These are phyloP conservation scores for Brassica balearica DNA, from an alignment of 441 rosid species.

Conservation along the genomic window DNA sequence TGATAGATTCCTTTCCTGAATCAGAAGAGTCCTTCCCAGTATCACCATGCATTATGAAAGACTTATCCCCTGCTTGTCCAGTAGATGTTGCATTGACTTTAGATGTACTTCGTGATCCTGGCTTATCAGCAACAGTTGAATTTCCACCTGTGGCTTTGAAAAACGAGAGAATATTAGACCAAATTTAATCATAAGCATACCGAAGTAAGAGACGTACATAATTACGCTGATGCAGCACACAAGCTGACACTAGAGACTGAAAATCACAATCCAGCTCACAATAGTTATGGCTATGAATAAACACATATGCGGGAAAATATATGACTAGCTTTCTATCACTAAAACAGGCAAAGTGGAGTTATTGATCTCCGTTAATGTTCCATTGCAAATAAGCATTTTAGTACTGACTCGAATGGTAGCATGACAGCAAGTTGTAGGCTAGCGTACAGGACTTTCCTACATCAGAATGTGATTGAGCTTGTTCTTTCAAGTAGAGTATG, in stretches of 20 bases:
- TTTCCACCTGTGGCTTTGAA: slow-evolving; percentile 70
- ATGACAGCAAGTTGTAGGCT: slow-evolving; percentile 10
- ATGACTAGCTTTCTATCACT: slow-evolving; percentile 26
- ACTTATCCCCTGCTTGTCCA: slow-evolving; percentile 55
- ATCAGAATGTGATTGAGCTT: slow-evolving; percentile 9
- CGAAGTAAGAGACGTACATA: slow-evolving; percentile 3
- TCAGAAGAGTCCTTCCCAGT: slow-evolving; percentile 52
- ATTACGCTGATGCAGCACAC: background rate
- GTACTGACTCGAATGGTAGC: background rate
- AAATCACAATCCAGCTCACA: slow-evolving; percentile 4
- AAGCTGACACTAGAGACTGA: slow-evolving; percentile 1
- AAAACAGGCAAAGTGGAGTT: background rate
- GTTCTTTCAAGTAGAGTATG: background rate
- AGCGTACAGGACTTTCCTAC: background rate
- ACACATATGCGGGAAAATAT: background rate
- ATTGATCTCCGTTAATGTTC: background rate
- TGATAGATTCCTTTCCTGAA: slow-evolving; percentile 63
- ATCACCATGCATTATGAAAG: slow-evolving; percentile 47
- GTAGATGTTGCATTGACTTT: slow-evolving; percentile 56
- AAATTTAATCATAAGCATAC: slow-evolving; percentile 11
- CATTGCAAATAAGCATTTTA: background rate
- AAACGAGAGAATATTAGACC: slow-evolving; percentile 40
- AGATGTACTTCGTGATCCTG: slow-evolving; percentile 52
- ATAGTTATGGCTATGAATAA: background rate
- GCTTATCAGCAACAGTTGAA: slow-evolving; percentile 56